Evolutionary conservation across 306 rosid genomes (phyloP).

Genomic region (Myrica gale): DNA sequence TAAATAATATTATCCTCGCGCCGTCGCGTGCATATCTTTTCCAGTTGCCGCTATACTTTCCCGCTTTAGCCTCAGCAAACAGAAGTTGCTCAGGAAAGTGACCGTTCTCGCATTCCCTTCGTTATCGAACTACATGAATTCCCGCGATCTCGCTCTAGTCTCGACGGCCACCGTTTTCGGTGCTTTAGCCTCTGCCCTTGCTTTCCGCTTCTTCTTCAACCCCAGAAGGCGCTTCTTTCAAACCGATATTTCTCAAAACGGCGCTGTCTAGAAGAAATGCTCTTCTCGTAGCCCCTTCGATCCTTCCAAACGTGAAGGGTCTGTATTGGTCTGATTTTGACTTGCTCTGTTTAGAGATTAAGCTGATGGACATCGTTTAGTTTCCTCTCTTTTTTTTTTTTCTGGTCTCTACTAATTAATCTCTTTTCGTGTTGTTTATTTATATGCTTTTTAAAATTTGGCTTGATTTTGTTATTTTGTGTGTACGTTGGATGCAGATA

Average conservation of each 20-base stretch:
- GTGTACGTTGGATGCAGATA: slow-evolving; percentile 40
- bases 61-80: slow-evolving; percentile 28
- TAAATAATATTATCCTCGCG: too few relatives aligned
- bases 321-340: not conserved
- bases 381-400: too few relatives aligned
- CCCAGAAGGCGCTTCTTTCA: slow-evolving; percentile 28
- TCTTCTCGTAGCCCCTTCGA: slow-evolving; percentile 57
- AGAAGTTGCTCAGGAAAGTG: slow-evolving; percentile 12
- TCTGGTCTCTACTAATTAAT: not conserved
- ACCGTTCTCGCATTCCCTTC: not conserved
- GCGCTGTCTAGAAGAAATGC: slow-evolving; percentile 28
- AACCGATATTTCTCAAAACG: slow-evolving; percentile 35
- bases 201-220: slow-evolving; percentile 53
- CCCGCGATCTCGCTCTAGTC: slow-evolving; percentile 52
- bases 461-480: not conserved
- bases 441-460: not conserved
- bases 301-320: slow-evolving; percentile 81
- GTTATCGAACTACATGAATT: slow-evolving; percentile 47
- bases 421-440: not conserved
- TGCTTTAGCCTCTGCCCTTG: slow-evolving; percentile 61
- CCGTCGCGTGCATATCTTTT: not conserved
- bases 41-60: not conserved
- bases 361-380: not conserved
- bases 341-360: not conserved
- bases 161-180: slow-evolving; percentile 66